A percentile compares a stretch with the other conserved stretches of the same genome.
These are phyloP conservation scores for Stemphylium lycopersici DNA, from an alignment of 2,329 filamentous ascomycete genomes.

Conservation along the genomic window DNA sequence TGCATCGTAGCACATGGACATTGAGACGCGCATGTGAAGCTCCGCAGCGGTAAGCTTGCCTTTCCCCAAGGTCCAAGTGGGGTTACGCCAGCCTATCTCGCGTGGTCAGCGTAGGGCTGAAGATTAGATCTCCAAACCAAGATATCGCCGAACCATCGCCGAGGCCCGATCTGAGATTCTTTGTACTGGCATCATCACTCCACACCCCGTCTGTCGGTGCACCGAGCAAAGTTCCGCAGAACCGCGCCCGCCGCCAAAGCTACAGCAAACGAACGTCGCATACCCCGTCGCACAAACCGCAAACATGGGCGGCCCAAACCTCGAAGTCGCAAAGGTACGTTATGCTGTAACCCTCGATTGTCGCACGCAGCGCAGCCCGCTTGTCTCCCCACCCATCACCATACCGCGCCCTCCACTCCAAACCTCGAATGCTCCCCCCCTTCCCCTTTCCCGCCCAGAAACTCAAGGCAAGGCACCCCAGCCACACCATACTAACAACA, in stretches of 20 bases:
- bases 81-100: too few relatives aligned
- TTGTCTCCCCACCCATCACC: not conserved
- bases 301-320: constrained; percentile 80
- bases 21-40: constrained; percentile 3
- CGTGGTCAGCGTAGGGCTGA: constrained; percentile 3
- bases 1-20: too few relatives aligned
- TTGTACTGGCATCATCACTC: constrained; percentile 9
- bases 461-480: not conserved
- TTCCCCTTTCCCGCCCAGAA: too few relatives aligned
- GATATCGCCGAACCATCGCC: constrained; percentile 12
- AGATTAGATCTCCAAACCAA: constrained; percentile 19
- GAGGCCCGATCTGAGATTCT: constrained; percentile 9
- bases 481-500: not conserved
- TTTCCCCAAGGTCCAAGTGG: constrained; percentile 7
- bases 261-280: not conserved
- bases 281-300: not conserved
- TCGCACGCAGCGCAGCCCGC: not conserved
- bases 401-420: not conserved
- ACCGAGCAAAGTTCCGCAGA: not conserved
- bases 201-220: not conserved
- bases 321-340: constrained; percentile 90
- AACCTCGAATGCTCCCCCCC: not conserved
- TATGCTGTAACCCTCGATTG: too few relatives aligned
- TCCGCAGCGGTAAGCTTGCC: not conserved
- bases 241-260: not conserved